Conservation (phyloP, 805 yeast species). For the Candida caryicola region DNA sequence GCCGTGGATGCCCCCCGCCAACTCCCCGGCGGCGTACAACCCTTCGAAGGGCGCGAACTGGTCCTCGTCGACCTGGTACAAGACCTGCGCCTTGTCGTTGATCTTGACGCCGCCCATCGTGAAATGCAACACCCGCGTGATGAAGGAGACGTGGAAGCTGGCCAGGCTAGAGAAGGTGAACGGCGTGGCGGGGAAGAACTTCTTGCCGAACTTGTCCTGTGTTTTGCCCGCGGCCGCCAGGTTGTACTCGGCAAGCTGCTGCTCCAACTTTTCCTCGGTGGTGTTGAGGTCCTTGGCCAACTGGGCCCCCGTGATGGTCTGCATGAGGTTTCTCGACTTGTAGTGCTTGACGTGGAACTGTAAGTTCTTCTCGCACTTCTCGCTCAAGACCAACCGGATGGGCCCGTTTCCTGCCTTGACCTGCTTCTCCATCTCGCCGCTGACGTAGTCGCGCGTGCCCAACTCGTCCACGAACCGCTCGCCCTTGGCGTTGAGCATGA, state of each 20-base stretch:
- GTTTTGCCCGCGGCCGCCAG: slow-evolving; percentile 38
- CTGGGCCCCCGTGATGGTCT: slow-evolving; percentile 41
- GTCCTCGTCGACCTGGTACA: slow-evolving; percentile 23
- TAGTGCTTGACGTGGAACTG: slow-evolving; percentile 56
- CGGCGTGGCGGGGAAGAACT: slow-evolving; percentile 49
- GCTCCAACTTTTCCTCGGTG: slow-evolving; percentile 23
- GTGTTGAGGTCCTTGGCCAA: slow-evolving; percentile 42
- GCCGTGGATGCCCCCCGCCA: slow-evolving; percentile 48
- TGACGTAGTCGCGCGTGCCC: slow-evolving; percentile 58
- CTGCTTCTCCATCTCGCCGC: slow-evolving; percentile 52
- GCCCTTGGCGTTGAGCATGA: slow-evolving; percentile 50
- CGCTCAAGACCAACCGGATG: slow-evolving; percentile 49
- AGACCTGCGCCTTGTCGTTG: slow-evolving; percentile 42
- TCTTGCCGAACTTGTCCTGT: slow-evolving; percentile 44
- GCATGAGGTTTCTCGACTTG: slow-evolving; percentile 54
- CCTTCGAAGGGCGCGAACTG: slow-evolving; percentile 29
- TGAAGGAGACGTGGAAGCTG: slow-evolving; percentile 48
- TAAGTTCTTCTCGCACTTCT: slow-evolving; percentile 43
- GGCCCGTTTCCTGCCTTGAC: slow-evolving; percentile 41
- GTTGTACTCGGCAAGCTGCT: slow-evolving; percentile 41
- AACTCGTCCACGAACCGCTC: slow-evolving; percentile 60
- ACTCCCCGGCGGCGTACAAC: slow-evolving; percentile 44
- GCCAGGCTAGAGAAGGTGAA: slow-evolving; percentile 30
- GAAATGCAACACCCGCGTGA: slow-evolving; percentile 60
- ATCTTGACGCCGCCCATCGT: slow-evolving; percentile 71